Conservation (phyloP, 768 basidiomycete species). For the Cystofilobasidium ferigula region DNA sequence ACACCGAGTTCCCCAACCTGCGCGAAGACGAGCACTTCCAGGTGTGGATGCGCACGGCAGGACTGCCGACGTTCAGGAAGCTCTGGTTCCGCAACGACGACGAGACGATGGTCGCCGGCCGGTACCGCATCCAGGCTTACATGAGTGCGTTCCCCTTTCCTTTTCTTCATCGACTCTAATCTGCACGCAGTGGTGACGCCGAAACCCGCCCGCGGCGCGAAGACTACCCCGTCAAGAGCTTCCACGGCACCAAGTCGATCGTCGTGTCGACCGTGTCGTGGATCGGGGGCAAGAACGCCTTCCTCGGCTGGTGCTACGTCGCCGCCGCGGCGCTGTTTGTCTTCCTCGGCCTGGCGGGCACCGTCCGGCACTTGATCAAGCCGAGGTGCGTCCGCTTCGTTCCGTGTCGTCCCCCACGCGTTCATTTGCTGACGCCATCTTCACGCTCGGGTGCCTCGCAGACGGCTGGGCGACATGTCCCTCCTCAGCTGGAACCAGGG, state of each 20-base stretch:
- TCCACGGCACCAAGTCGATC: constrained; percentile 88
- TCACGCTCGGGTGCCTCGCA: background rate
- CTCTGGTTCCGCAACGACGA: constrained; percentile 84
- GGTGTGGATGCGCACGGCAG: constrained; percentile 99
- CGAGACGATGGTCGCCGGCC: constrained; percentile 57
- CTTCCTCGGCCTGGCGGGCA: constrained; percentile 71
- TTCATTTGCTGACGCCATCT: too few species aligned
- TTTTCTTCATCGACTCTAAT: background rate
- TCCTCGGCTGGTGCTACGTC: constrained; percentile 97
- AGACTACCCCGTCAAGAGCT: constrained; percentile 89
- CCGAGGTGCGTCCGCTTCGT: constrained; percentile 46
- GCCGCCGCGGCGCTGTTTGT: constrained; percentile 79
- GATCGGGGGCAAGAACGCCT: constrained; percentile 97
- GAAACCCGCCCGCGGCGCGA: constrained; percentile 11
- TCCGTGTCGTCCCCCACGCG: too few species aligned
- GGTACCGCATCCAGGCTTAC: constrained; percentile 61
- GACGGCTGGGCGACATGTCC: constrained; percentile 26
- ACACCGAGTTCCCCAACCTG: constrained; percentile 61
- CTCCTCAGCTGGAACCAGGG: constrained; percentile 25
- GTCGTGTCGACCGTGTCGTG: constrained; percentile 96
- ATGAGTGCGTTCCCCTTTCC: constrained; percentile 43
- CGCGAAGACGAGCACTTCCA: constrained; percentile 81
- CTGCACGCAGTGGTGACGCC: background rate
- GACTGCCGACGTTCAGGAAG: constrained; percentile 92
- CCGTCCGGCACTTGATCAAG: constrained; percentile 82